phyloP scores from a whole-genome alignment of 306 rosid species.

The Cyclanthera cordifolia region DNA sequence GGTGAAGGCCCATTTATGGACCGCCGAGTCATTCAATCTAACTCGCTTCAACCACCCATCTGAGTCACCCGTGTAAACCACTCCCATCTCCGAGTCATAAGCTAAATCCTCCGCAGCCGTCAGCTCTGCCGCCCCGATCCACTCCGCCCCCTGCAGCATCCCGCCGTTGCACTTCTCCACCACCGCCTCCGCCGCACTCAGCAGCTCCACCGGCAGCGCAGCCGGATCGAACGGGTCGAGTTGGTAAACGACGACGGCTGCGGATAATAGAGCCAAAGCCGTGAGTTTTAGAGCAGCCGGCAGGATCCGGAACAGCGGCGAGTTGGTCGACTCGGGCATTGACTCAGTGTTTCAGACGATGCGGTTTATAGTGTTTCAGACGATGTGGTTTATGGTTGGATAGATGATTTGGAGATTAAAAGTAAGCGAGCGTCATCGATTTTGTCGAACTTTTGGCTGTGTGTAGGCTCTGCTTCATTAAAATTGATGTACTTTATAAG shows the following conservation, averaged over 20 bases:
- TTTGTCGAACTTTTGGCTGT: not conserved
- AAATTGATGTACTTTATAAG: no score
- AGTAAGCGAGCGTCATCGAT: not conserved
- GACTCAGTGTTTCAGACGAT: not conserved
- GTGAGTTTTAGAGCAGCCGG: not conserved
- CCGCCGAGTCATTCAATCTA: constrained; percentile 28
- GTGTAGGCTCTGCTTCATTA: no score
- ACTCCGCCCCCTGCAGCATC: constrained; percentile 28
- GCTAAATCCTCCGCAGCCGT: constrained; percentile 39
- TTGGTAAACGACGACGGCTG: constrained; percentile 21
- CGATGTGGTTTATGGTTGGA: not conserved
- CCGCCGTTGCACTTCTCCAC: constrained; percentile 21
- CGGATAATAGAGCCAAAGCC: constrained; percentile 6
- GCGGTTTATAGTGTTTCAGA: not conserved
- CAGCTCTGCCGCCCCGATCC: constrained; percentile 26
- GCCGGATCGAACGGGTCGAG: constrained; percentile 41
- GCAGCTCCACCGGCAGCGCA: constrained; percentile 19
- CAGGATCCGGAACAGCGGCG: not conserved
- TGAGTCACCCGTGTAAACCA: constrained; percentile 50
- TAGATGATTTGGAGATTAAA: not conserved
- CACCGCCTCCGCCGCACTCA: constrained; percentile 5
- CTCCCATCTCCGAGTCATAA: constrained; percentile 25
- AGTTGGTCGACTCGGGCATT: constrained; percentile 14
- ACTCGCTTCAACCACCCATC: constrained; percentile 74
- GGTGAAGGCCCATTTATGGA: constrained; percentile 51